Conservation (phyloP, 2,329 filamentous ascomycete genomes). For the Colletotrichum lupini region DNA sequence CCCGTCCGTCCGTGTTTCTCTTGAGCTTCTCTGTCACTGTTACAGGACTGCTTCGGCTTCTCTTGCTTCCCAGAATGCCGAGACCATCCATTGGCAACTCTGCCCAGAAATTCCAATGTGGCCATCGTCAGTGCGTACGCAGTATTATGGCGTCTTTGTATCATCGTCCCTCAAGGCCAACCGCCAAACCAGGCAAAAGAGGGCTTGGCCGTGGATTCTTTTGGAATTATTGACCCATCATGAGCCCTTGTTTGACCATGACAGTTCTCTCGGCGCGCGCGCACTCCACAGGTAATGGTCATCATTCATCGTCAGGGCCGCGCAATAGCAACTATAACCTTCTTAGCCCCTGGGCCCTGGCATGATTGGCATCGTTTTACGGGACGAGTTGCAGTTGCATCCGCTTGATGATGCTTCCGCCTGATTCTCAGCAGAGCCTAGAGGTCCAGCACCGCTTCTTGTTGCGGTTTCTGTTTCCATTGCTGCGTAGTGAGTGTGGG, state of each 20-base stretch:
- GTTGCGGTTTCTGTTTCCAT: constrained; percentile 16
- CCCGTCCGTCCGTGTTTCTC: constrained; percentile 41
- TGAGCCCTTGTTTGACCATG: neutral
- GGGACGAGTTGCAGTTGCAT: constrained; percentile 19
- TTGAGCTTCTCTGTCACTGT: constrained; percentile 39
- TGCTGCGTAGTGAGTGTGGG: neutral
- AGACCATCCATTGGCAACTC: neutral
- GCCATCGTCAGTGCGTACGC: constrained; percentile 24
- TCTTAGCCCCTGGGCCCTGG: neutral
- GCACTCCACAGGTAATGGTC: constrained; percentile 2
- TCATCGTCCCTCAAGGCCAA: neutral
- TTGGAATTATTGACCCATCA: neutral
- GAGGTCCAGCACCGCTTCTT: neutral
- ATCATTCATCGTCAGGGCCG: neutral
- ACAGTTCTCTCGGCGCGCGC: too few relatives aligned
- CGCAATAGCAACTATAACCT: neutral
- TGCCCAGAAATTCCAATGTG: neutral
- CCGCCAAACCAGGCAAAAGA: neutral
- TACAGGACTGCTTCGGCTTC: constrained; percentile 52
- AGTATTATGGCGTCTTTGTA: neutral
- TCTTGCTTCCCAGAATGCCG: constrained; percentile 41
- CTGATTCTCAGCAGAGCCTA: neutral
- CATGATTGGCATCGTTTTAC: neutral
- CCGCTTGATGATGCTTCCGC: constrained; percentile 19
- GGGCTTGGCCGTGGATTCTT: constrained; percentile 1